Evolutionary conservation across 1,284 basidiomycete species (phyloP).

Genomic region (Sporisorium iseilematis-ciliati): DNA sequence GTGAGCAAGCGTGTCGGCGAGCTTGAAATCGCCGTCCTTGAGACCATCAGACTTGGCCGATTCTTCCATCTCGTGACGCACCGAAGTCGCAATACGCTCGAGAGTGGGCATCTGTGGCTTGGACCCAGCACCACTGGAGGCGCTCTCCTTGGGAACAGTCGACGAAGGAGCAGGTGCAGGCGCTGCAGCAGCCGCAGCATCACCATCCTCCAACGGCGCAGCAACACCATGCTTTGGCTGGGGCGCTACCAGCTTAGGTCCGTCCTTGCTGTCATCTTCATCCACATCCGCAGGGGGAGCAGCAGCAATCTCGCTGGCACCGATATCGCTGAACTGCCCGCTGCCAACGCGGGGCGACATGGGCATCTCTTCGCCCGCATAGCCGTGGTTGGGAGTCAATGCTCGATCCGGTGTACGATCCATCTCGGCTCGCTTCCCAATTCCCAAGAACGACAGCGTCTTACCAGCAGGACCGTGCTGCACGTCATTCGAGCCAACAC

Average conservation of each 20-base stretch:
- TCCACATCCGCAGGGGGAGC: slow-evolving; percentile 40
- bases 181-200: slow-evolving; percentile 18
- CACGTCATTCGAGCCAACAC: slow-evolving; percentile 46
- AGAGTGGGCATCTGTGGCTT: slow-evolving; percentile 51
- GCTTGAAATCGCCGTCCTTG: slow-evolving; percentile 60
- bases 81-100: slow-evolving; percentile 50
- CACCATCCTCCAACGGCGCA: slow-evolving; percentile 31
- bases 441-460: slow-evolving; percentile 54
- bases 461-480: slow-evolving; percentile 53
- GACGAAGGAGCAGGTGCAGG: slow-evolving; percentile 27
- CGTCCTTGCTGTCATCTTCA: slow-evolving; percentile 7
- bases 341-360: slow-evolving; percentile 37
- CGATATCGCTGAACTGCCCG: slow-evolving; percentile 30
- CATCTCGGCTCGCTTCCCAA: slow-evolving; percentile 29
- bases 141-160: slow-evolving; percentile 8
- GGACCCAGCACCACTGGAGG: neutral
- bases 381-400: slow-evolving; percentile 44
- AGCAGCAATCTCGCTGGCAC: slow-evolving; percentile 37
- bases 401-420: slow-evolving; percentile 45
- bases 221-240: slow-evolving; percentile 42
- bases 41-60: slow-evolving; percentile 63
- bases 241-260: slow-evolving; percentile 29
- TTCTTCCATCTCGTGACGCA: slow-evolving; percentile 58
- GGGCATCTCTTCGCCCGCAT: slow-evolving; percentile 31
- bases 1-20: slow-evolving; percentile 60